Conservation (phyloP, 164 flowering plant species). For the Umbilicus rupestris region DNA sequence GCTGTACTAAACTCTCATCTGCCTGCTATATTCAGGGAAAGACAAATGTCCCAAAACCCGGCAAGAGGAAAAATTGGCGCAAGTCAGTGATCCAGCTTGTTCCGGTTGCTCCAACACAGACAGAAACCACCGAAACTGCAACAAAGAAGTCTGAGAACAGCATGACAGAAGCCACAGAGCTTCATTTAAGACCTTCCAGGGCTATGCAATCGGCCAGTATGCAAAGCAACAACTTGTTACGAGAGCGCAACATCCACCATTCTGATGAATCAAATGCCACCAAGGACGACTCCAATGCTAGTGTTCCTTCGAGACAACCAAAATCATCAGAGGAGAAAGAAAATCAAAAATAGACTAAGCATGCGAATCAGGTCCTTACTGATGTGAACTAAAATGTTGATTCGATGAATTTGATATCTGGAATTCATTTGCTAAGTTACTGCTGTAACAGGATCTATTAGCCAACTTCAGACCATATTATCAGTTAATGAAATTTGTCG, state of each 20-base stretch:
- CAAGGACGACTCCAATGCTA: constrained; percentile 22
- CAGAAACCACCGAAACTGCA: constrained; percentile 18
- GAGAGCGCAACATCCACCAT: constrained; percentile 56
- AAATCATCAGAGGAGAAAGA: constrained; percentile 58
- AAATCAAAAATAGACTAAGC: constrained; percentile 20
- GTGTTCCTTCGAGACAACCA: constrained; percentile 21
- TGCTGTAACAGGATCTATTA: no score
- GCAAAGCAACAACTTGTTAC: constrained; percentile 38
- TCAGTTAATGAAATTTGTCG: no score
- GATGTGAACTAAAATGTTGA: no score
- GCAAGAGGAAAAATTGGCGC: constrained; percentile 69
- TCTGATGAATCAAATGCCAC: constrained; percentile 22
- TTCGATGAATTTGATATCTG: no score
- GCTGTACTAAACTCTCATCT: background rate
- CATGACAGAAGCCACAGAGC: constrained; percentile 20
- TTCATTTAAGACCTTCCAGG: constrained; percentile 58
- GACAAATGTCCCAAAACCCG: constrained; percentile 48
- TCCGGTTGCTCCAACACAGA: constrained; percentile 31
- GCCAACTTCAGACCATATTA: no score
- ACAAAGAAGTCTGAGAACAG: constrained; percentile 9
- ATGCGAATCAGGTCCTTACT: background rate
- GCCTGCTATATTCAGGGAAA: constrained; percentile 33
- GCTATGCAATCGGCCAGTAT: constrained; percentile 54
- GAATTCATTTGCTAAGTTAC: no score
- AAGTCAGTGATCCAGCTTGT: constrained; percentile 61